A percentile compares a stretch with the other conserved stretches of the same genome.
These are phyloP conservation scores for Juncus effusus DNA, from an alignment of 176 grass and related monocot genomes.

Conservation along the genomic window DNA sequence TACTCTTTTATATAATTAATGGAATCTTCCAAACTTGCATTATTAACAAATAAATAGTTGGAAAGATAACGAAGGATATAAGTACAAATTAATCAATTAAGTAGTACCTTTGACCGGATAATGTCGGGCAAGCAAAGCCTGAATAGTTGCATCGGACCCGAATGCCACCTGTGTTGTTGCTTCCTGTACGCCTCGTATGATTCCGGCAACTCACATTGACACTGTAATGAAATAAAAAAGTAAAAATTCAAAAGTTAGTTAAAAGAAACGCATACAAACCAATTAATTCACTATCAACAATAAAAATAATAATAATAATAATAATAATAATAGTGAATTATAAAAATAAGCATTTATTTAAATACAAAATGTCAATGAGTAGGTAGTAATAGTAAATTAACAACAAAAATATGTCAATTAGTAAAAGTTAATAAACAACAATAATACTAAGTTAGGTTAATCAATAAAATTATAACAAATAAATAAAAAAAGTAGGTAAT, in stretches of 20 bases:
- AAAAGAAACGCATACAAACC: not conserved
- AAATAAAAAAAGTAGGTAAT: no score
- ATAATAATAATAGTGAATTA: no score
- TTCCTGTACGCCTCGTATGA: slow-evolving; percentile 99
- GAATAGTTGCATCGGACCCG: slow-evolving; percentile 95
- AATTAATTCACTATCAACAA: not conserved
- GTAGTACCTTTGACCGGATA: slow-evolving; percentile 70
- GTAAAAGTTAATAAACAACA: no score
- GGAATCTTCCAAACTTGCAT: slow-evolving; percentile 4
- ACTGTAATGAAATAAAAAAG: slow-evolving; percentile 35
- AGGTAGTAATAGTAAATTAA: no score
- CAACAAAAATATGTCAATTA: no score
- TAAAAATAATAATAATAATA: no score
- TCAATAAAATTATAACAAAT: no score
- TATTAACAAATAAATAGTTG: no score
- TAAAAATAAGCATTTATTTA: no score
- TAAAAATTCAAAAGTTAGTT: not conserved
- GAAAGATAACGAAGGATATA: not conserved
- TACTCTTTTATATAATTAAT: not conserved
- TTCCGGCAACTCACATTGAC: slow-evolving; percentile 95
- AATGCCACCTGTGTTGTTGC: slow-evolving; percentile 99
- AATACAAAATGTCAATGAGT: no score
- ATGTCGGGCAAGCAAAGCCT: slow-evolving; percentile 91
- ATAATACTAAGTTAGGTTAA: no score
- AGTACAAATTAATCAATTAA: not conserved